phyloP scores from a whole-genome alignment of 2,329 filamentous ascomycete species.

The Drechslera avenae region DNA sequence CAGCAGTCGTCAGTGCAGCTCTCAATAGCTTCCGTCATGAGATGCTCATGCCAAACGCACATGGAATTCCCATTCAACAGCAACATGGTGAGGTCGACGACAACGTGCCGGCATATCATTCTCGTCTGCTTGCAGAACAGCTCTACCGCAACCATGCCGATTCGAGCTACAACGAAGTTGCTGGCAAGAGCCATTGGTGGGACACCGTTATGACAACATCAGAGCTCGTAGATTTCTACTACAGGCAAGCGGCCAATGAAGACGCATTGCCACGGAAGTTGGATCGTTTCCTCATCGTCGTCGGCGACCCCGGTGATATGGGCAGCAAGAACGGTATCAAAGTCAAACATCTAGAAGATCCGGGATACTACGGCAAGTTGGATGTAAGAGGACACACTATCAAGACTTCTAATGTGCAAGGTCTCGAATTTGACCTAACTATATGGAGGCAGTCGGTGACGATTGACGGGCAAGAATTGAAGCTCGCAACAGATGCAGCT shows the following conservation, averaged over 20 bases:
- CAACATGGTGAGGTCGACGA: conserved; percentile 63
- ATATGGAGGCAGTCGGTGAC: conserved; percentile 20
- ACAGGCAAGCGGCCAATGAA: conserved; percentile 34
- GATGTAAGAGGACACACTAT: conserved; percentile 45
- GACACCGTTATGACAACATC: conserved; percentile 59
- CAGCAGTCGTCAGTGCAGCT: conserved; percentile 55
- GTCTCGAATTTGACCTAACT: conserved; percentile 34
- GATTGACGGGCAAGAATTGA: conserved; percentile 32
- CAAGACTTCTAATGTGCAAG: conserved; percentile 41
- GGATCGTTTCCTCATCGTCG: conserved; percentile 53
- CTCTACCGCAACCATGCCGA: conserved; percentile 36
- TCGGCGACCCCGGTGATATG: conserved; percentile 60
- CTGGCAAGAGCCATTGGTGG: conserved; percentile 19
- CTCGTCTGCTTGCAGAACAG: conserved; percentile 59
- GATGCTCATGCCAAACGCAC: conserved; percentile 57
- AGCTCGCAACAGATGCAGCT: conserved; percentile 1
- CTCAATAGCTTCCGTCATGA: conserved; percentile 62
- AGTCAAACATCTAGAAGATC: conserved; percentile 56
- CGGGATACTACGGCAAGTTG: conserved; percentile 58
- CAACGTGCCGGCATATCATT: conserved; percentile 65
- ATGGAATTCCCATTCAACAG: conserved; percentile 59
- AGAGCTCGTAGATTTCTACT: conserved; percentile 57
- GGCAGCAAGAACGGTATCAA: conserved; percentile 58
- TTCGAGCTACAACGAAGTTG: conserved; percentile 56
- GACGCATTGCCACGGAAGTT: conserved; percentile 27